These are phyloP conservation scores for Buddleja alternifolia DNA, from an alignment of 257 asterid species.

Conservation along the genomic window DNA sequence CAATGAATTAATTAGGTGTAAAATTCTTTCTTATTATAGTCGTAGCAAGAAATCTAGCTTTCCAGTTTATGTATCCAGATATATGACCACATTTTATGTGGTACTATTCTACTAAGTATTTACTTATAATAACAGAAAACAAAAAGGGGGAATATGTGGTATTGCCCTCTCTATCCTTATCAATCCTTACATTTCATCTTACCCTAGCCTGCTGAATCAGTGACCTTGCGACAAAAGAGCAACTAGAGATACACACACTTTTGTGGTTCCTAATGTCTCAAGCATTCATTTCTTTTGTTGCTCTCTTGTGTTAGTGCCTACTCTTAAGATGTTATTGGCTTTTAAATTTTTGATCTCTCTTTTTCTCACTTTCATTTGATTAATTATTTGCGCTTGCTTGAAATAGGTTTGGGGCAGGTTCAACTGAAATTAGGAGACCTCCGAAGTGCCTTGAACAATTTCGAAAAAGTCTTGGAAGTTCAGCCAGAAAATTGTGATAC, in stretches of 20 bases:
- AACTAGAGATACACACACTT: conserved; percentile 4
- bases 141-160: not conserved
- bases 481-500: conserved; percentile 90
- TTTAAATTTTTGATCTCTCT: conserved; percentile 1
- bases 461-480: conserved; percentile 96
- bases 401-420: conserved; percentile 93
- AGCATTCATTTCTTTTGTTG: not conserved
- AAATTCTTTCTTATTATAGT: not conserved
- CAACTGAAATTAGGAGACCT: conserved; percentile 74
- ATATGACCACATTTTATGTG: not conserved
- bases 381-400: conserved; percentile 32
- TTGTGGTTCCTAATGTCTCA: not conserved
- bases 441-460: conserved; percentile 84
- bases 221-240: conserved; percentile 5
- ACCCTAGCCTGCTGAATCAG: conserved; percentile 2
- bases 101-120: not conserved
- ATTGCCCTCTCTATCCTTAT: conserved; percentile 8
- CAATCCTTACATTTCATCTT: conserved; percentile 16
- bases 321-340: not conserved
- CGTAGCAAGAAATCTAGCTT: not conserved
- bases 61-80: not conserved
- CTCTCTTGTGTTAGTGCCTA: not conserved
- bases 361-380: conserved; percentile 7
- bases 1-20: not conserved
- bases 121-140: not conserved